Base-by-base conservation (phyloP, 2,329 filamentous ascomycete genomes). In the Fusarium cyanostomum region DNA sequence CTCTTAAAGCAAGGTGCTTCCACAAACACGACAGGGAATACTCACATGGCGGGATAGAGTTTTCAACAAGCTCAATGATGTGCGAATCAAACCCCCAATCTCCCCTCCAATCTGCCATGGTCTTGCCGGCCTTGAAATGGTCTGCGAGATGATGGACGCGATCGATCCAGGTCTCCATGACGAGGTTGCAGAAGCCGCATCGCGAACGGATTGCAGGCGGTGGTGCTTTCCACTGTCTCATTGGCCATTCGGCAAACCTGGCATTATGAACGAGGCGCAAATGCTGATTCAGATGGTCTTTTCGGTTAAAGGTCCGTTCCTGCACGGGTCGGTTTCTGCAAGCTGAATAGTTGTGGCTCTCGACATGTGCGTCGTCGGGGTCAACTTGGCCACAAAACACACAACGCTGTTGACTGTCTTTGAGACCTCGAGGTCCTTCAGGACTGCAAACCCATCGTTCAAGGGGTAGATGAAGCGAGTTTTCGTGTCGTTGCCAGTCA, bases 401-500 rank as follows among this genome's bases (percentile, higher is more conserved):
- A 44, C 79, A 80, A n/a, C 48, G 33, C n/a, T 0, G 9, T 13
- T 2, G 15, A 45, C 48, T 21, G 74, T 75, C 13, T 77, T 77
- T 16, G 79, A 73, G 9, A 78, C 78, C 4, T 0, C 59, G 66
- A 2, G 73, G 69, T 48, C 76, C 76, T 7, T 62, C 48, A 0
- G 77, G 78, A 11, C 73, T 75, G 30, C 75, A 84, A 56, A 77
- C 79, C 83, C 73, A 85, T 30, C 67, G 75, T 71, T 75, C 78
- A 0, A 80, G 81, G 7, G 76, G 83, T 51, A 74, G 73, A 71
- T 74, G 83, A 55, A 77, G 75, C 48, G 78, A 76, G 37, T 78
- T 79, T 59, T 85, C 83, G 56, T 85, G 83, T 8, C 83, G 73
- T 41, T 79, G 77, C 79, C 79, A 81, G 42, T 80, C 79, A 51